A percentile compares a stretch with the other conserved stretches of the same genome.
Conservation (phyloP, 2,329 filamentous ascomycete species). For the Neurospora sp. region DNA sequence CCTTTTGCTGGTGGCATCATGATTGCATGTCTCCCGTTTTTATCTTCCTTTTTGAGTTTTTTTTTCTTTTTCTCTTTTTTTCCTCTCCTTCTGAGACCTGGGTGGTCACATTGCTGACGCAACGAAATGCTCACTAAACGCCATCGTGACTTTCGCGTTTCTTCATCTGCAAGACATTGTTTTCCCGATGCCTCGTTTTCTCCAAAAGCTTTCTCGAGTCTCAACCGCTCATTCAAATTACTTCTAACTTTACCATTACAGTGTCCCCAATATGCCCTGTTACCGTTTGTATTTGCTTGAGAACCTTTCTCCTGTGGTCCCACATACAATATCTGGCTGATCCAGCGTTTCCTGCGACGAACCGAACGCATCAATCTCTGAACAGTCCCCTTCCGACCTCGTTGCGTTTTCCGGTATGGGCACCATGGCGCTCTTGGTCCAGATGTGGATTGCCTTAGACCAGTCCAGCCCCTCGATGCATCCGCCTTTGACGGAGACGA, state of each 20-base stretch:
- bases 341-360: constrained; percentile 36
- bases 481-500: constrained; percentile 57
- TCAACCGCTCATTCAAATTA: background rate
- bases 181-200: background rate
- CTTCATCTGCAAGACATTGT: background rate
- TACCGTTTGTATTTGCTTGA: background rate
- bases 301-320: background rate
- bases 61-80: background rate
- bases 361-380: constrained; percentile 33
- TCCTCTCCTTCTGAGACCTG: background rate
- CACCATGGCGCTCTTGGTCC: constrained; percentile 56
- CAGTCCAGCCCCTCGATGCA: constrained; percentile 56
- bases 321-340: constrained; percentile 25
- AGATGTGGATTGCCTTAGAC: constrained; percentile 54
- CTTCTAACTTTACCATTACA: background rate
- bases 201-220: background rate
- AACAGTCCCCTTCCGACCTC: constrained; percentile 41
- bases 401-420: constrained; percentile 58
- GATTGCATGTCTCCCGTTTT: background rate
- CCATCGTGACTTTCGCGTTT: background rate
- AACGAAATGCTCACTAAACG: too few species aligned
- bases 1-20: background rate
- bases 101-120: too few species aligned
- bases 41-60: background rate
- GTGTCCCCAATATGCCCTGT: background rate